Base-by-base conservation (phyloP, 768 basidiomycete genomes). In the Amanita inopinata region DNA sequence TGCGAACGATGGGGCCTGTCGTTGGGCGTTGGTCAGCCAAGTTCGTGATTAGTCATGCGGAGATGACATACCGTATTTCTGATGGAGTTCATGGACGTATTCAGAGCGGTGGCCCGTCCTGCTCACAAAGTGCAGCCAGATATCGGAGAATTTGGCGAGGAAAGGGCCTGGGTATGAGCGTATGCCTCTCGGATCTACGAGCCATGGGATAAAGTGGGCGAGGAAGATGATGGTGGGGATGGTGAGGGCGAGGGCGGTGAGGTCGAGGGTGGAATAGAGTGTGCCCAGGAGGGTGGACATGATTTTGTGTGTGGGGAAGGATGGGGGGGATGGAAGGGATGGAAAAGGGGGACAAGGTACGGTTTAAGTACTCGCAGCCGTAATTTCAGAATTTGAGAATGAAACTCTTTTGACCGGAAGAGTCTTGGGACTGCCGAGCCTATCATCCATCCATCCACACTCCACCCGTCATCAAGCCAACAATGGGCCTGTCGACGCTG, bases 21-120 rank as follows among this genome's bases (percentile, higher is more conserved):
- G n/a, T 23, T 14, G 34, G 23, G 38, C 12, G 25, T 10, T 19
- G n/a, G 33, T 40, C 17, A 46, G 36, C 17, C 31, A 25, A 23
- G 3, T 31, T 2, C 17, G 18, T 17, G 10, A 12, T 25, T 20
- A 40, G 22, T 41, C 28, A 8, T 20, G 9, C 9, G 14, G 1
- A 38, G 1, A 2, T 12, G 10, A 45, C 70, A 40, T 53, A 81
- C 89, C 89, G 46, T 88, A 74, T 65, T 76, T 78, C 56, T 69
- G 55, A 55, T 93, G 89, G 53, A 83, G 60, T 39, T 73, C 55
- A 53, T 93, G 86, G 3, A 93, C 77, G 9, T 69, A 59, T 51
- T 87, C 80, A 6, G 79, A 85, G 33, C 88, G 76, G 49, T 84
- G 80, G 1, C 88, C 87, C n/a, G 68, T 60, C 33, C 76, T 76